These are phyloP conservation scores for Colletotrichum horii DNA, from an alignment of 2,329 filamentous ascomycete species.

Conservation along the genomic window DNA sequence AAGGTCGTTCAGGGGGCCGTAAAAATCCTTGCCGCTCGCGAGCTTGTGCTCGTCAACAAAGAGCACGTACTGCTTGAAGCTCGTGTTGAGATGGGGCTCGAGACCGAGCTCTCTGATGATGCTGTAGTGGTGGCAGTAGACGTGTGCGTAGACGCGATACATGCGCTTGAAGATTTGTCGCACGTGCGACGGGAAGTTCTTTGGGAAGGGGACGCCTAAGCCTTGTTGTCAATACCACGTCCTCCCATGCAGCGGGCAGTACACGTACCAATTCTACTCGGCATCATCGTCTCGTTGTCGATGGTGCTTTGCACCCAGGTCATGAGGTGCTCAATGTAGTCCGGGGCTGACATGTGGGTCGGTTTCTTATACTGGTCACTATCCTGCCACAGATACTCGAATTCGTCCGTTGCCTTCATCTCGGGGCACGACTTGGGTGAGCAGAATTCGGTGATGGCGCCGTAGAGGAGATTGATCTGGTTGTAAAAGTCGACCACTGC, in stretches of 20 bases:
- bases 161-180: conserved; percentile 98
- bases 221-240: conserved; percentile 10
- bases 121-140: conserved; percentile 99
- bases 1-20: conserved; percentile 92
- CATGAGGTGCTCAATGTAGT: conserved; percentile 98
- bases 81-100: conserved; percentile 97
- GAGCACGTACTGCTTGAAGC: conserved; percentile 99
- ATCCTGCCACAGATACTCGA: conserved; percentile 99
- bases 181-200: conserved; percentile 85
- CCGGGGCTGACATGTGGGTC: conserved; percentile 96
- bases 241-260: neutral
- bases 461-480: conserved; percentile 98
- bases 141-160: conserved; percentile 98
- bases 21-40: conserved; percentile 94
- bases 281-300: conserved; percentile 93
- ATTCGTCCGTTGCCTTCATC: conserved; percentile 99
- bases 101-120: conserved; percentile 94
- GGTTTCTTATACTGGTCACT: conserved; percentile 91
- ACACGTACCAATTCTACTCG: conserved; percentile 80
- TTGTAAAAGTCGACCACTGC: conserved; percentile 99
- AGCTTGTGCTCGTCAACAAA: conserved; percentile 97
- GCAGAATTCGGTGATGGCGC: conserved; percentile 98
- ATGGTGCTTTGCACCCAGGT: conserved; percentile 94
- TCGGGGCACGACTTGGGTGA: conserved; percentile 96
- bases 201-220: conserved; percentile 88